These are phyloP conservation scores for Marasmius tenuissimus DNA, from an alignment of 1,284 basidiomycete genomes.

Conservation along the genomic window DNA sequence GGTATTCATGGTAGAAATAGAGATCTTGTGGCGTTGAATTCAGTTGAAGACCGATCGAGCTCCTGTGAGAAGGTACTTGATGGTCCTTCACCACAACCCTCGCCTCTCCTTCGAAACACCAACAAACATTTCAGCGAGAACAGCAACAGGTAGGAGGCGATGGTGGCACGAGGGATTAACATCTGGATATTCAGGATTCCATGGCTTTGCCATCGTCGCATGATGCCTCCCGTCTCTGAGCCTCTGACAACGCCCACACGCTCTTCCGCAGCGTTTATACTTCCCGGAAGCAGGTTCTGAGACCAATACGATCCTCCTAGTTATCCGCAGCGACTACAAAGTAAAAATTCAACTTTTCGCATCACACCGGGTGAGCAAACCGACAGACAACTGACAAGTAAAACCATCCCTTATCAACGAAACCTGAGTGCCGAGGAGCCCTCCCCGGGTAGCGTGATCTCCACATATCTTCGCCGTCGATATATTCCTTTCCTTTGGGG, in stretches of 20 bases:
- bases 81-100: too few species aligned
- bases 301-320: constrained; percentile 85
- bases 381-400: constrained; percentile 64
- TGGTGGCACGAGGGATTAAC: too few species aligned
- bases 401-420: constrained; percentile 93
- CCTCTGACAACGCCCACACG: constrained; percentile 51
- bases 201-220: constrained; percentile 36
- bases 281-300: constrained; percentile 81
- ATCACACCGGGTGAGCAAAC: background rate
- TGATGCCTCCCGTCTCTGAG: constrained; percentile 30
- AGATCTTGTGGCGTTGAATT: too few species aligned
- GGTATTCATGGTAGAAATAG: too few species aligned
- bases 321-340: constrained; percentile 76
- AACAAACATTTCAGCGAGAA: too few species aligned
- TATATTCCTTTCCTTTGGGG: constrained; percentile 50
- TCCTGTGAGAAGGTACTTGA: too few species aligned
- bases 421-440: constrained; percentile 56
- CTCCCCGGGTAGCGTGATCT: too few species aligned
- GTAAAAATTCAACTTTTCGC: background rate
- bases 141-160: too few species aligned
- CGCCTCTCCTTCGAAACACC: too few species aligned
- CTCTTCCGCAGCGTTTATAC: constrained; percentile 61
- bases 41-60: too few species aligned
- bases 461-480: constrained; percentile 41
- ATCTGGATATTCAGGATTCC: too few species aligned